Evolutionary conservation across 768 basidiomycete species (phyloP), one percentile per base, ranked within the genome.

Genomic region (Xerocomus brunneocitrinus): DNA sequence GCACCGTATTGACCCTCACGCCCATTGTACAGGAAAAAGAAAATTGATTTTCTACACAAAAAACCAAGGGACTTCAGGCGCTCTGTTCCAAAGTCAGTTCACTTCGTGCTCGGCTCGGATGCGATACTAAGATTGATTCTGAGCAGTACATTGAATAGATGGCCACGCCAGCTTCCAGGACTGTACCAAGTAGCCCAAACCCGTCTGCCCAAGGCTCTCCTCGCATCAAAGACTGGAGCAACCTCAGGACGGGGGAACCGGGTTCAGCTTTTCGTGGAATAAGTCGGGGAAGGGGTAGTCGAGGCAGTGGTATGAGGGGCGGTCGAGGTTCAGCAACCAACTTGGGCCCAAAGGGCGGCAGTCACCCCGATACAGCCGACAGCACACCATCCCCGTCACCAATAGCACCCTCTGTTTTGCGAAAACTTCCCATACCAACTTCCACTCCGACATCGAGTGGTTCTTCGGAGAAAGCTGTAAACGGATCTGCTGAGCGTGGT

Each of bases 241-340:
- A 8, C 47, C 27, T 52, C 40, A 66, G 71, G 46, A 61, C 69
- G n/a, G 73, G 71, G 46, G 82, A 81, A 43, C 71, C 75, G 47
- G 78, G 75, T 7, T 71, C 76, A 32, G 73, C 79, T 32, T 79
- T 79, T 58, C 75, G 70, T 59, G 77, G 78, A 42, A 63, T 74
- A 30, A 67, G 69, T 58, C 73, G 67, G 41, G 62, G 64, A 50
- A 67, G 74, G 56, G 67, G 72, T 49, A 64, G 74, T 25, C 70
- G 75, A 50, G 71, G 74, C 32, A 54, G 55, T 39, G 28, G 62
- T 52, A 44, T 46, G 31, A 65, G 54, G 52, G 60, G 64, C 3
- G 54, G 63, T 44, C 69, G 68, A 35, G 58, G 61, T 49, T 57
- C 62, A 30, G 61, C 65, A 50, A 59, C 58, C 25, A 49, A 48